phyloP scores from a whole-genome alignment of 768 basidiomycete species.

The Pleurotus sapidus region DNA sequence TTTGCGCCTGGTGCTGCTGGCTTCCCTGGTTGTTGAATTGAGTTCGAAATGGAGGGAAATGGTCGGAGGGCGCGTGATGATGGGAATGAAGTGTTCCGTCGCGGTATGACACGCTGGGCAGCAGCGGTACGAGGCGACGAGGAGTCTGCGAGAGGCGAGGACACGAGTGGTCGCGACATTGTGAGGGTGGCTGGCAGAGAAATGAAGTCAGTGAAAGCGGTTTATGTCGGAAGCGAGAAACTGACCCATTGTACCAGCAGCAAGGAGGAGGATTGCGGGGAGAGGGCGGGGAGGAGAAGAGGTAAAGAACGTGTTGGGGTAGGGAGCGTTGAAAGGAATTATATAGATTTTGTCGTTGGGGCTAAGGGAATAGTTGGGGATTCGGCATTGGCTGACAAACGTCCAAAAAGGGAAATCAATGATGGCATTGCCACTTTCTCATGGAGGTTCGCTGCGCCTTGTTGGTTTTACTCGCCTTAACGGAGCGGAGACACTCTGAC shows the following conservation, averaged over 20 bases:
- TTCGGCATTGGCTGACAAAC: slow-evolving; percentile 20
- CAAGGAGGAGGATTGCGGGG: not conserved
- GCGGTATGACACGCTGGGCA: slow-evolving; percentile 31
- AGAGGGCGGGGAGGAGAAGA: slow-evolving; percentile 5
- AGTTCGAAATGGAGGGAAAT: slow-evolving; percentile 61
- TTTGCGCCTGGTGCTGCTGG: slow-evolving; percentile 28
- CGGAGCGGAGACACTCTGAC: too few species aligned
- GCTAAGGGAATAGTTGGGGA: slow-evolving; percentile 23
- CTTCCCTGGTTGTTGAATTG: slow-evolving; percentile 29
- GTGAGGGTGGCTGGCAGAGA: slow-evolving; percentile 36
- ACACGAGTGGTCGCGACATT: slow-evolving; percentile 44
- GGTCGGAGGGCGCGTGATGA: slow-evolving; percentile 76
- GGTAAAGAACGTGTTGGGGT: slow-evolving; percentile 1
- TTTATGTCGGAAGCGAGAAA: not conserved
- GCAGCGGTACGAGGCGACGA: slow-evolving; percentile 22
- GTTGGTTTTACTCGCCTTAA: not conserved
- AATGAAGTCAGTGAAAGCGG: slow-evolving; percentile 2
- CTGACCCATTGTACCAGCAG: slow-evolving; percentile 34
- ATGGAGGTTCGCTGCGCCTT: not conserved
- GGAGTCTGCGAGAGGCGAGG: slow-evolving; percentile 61
- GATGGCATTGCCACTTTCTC: not conserved
- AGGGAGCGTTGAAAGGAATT: slow-evolving; percentile 19
- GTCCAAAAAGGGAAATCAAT: slow-evolving; percentile 5
- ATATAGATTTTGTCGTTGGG: slow-evolving; percentile 24
- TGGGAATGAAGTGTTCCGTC: slow-evolving; percentile 55